Base-by-base conservation (phyloP, 2,329 filamentous ascomycete species). In the Venturia aucupariae region DNA sequence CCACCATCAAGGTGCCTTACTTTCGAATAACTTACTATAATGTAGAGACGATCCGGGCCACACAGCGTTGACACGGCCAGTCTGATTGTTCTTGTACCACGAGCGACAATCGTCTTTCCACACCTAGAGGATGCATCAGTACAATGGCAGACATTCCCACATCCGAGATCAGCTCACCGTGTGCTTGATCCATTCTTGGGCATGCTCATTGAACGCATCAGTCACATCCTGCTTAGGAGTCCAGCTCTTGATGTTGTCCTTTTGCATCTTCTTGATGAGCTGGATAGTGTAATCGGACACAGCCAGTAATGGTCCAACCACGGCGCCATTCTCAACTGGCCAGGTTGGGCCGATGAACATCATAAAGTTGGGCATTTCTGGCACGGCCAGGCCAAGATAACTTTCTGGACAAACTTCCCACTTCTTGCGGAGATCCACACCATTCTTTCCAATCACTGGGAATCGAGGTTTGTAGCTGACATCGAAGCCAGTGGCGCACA, bases 41-140 rank as follows among this genome's bases (percentile, higher is more conserved):
- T 83, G 80, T 51, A 83, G 75, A 0, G 76, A 79, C 3, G 75
- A 78, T 3, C 81, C 82, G 0, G 81, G 81, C 76, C 77, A 83
- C 1, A 83, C 44, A 67, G 66, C 72, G 27, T 74, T 74, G 27
- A 75, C 71, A 4, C 72, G 69, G 1, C 72, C 73, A 0, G 73
- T 74, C 0, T 72, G 69, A 38, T 75, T 74, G 68, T 82, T 76
- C 68, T 77, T 78, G 70, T 80, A 80, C 77, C 78, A 80, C 13
- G 69, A 71, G 15, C 54, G 65, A 51, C 61, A 61, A 39, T 38
- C 35, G 46, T 76, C 74, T 64, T 77, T 79, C 78, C 78, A 82
- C 8, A 81, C 78, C 51, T 57, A 11, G 15, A 41, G 35, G 30
- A 32, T 42, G 35, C 22, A 24, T 60, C 15, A 60, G 59, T 27